These are phyloP conservation scores for Musa acuminata DNA, from an alignment of 176 grass and related monocot genomes.

Conservation along the genomic window DNA sequence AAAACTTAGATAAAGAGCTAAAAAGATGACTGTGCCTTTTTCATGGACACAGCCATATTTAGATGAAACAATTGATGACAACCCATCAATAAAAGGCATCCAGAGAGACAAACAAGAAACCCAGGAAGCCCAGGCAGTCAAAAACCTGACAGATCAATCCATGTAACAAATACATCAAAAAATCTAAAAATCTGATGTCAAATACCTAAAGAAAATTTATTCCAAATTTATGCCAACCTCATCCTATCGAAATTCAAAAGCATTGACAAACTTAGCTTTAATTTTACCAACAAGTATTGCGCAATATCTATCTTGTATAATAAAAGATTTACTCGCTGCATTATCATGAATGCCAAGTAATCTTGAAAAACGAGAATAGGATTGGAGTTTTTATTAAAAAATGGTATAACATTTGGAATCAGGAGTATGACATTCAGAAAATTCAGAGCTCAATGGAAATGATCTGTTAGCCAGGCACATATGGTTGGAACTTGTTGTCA, in stretches of 20 bases:
- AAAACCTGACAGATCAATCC: not conserved
- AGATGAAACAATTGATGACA: conserved; percentile 5
- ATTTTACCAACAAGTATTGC: not conserved
- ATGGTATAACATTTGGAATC: not conserved
- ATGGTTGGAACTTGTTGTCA: too few species aligned
- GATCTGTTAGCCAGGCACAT: too few species aligned
- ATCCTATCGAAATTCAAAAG: not conserved
- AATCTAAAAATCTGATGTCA: not conserved
- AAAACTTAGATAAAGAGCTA: not conserved
- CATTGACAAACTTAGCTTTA: not conserved
- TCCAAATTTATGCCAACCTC: not conserved
- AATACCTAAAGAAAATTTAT: not conserved
- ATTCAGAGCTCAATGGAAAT: not conserved
- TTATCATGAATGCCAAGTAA: not conserved
- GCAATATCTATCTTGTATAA: not conserved
- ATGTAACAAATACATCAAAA: not conserved
- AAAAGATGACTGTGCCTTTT: too few species aligned
- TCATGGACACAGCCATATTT: too few species aligned
- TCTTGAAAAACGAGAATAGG: not conserved
- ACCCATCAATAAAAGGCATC: not conserved
- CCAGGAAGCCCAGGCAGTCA: not conserved
- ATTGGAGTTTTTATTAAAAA: not conserved
- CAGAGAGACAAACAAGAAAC: not conserved
- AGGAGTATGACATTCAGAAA: not conserved
- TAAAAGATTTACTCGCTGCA: not conserved